A percentile compares a stretch with the other conserved stretches of the same genome.
Conservation (phyloP, 768 basidiomycete species). For the Cubamyces sp. region DNA sequence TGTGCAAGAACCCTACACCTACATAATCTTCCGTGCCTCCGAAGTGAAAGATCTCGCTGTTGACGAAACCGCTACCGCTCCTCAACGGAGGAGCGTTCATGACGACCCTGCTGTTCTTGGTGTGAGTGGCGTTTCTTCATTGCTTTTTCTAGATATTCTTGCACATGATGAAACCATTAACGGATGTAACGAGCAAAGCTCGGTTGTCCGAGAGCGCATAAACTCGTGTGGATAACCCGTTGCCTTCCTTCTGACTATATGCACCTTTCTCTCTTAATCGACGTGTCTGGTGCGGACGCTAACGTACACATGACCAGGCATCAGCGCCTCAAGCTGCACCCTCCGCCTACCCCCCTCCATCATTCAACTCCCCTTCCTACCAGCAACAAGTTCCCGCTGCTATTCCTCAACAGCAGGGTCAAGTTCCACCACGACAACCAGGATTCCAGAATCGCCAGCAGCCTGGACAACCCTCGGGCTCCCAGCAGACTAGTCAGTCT, state of each 20-base stretch:
- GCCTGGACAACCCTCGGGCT: conserved; percentile 23
- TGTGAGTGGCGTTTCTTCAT: conserved; percentile 48
- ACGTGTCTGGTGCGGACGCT: conserved; percentile 13
- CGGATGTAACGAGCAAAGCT: conserved; percentile 50
- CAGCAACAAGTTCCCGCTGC: conserved; percentile 29
- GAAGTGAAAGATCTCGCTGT: conserved; percentile 91
- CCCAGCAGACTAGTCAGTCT: conserved; percentile 16
- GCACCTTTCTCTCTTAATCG: conserved; percentile 8
- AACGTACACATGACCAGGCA: conserved; percentile 40
- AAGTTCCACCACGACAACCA: conserved; percentile 27
- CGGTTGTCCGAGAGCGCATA: conserved; percentile 49
- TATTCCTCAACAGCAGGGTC: conserved; percentile 28
- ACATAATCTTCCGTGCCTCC: conserved; percentile 89
- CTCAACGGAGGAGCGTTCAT: conserved; percentile 62
- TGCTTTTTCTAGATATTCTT: conserved; percentile 13
- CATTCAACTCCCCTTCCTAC: conserved; percentile 28
- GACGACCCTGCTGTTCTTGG: conserved; percentile 87
- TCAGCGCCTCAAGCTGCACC: conserved; percentile 46
- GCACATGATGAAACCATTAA: conserved; percentile 46
- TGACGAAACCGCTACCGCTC: conserved; percentile 61
- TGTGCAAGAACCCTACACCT: conserved; percentile 81
- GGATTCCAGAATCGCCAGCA: conserved; percentile 23
- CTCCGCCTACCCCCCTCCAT: conserved; percentile 22
- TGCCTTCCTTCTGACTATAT: conserved; percentile 60
- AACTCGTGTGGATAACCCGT: conserved; percentile 57